Conservation (phyloP, 2,329 filamentous ascomycete species). For the Verticillium isaacii region DNA sequence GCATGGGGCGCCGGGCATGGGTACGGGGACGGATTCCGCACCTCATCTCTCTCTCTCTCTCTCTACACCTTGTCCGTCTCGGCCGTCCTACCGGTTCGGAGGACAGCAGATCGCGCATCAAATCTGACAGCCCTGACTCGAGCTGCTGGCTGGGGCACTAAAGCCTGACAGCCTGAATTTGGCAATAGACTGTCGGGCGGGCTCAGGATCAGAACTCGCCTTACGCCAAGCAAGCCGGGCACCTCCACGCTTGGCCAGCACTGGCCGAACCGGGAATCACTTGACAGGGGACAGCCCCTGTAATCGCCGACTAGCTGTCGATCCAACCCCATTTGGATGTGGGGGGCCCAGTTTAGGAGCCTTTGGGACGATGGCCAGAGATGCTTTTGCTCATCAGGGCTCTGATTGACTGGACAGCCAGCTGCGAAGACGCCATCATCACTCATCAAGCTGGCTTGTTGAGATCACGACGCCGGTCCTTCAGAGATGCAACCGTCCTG, state of each 20-base stretch:
- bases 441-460: constrained; percentile 1
- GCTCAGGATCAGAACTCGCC: not conserved
- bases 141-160: not conserved
- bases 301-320: constrained; percentile 9
- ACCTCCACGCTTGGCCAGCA: not conserved
- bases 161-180: not conserved
- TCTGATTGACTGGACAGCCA: not conserved
- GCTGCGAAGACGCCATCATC: not conserved
- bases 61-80: not conserved
- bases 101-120: not conserved
- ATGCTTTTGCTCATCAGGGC: not conserved
- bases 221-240: not conserved
- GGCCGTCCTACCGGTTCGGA: not conserved
- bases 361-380: not conserved
- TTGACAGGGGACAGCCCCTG: constrained; percentile 8
- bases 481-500: not conserved
- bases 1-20: not conserved
- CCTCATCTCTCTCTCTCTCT: not conserved
- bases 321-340: constrained; percentile 5
- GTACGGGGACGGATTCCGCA: not conserved
- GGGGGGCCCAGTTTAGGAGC: not conserved
- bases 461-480: constrained; percentile 3
- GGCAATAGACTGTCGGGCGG: not conserved
- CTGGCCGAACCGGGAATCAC: not conserved
- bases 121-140: not conserved